Percentiles rank a stretch among this genome's conserved stretches.
Conservation (phyloP, 345 rosid genomes). For the Gossypium thurberi region DNA sequence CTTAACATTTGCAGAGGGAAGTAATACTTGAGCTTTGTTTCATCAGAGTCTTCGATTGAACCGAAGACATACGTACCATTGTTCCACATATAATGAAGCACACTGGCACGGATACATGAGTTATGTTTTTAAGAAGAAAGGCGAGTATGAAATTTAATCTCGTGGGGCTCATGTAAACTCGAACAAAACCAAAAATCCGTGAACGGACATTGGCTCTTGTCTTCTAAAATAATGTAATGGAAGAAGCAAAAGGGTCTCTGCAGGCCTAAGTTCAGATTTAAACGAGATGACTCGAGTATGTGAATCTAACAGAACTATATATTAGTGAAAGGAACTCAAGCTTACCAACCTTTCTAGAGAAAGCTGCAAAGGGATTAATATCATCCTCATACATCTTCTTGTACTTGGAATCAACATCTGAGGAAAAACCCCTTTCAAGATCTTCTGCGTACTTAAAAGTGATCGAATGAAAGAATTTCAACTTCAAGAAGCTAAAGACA, state of each 20-base stretch:
- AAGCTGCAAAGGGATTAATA: constrained; percentile 97
- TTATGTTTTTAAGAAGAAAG: not conserved
- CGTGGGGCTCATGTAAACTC: not conserved
- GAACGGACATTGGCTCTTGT: not conserved
- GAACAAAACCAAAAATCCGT: too few species aligned
- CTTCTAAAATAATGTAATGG: not conserved
- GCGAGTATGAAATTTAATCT: not conserved
- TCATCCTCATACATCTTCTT: constrained; percentile 97
- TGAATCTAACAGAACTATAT: not conserved
- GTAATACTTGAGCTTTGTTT: not conserved
- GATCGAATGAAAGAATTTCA: constrained; percentile 9
- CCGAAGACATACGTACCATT: not conserved
- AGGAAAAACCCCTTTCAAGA: constrained; percentile 86
- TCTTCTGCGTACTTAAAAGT: constrained; percentile 64
- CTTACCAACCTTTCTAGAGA: constrained; percentile 72
- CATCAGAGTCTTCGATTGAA: not conserved
- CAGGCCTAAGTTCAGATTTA: not conserved
- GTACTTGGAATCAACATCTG: constrained; percentile 95
- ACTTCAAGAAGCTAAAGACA: constrained; percentile 6
- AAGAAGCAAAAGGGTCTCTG: not conserved
- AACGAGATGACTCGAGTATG: not conserved
- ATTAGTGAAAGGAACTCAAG: constrained; percentile 5
- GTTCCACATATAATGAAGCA: not conserved
- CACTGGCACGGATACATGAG: not conserved
- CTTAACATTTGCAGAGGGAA: not conserved